Conservation (phyloP, 768 basidiomycete genomes). For the Boletus rubroflammeus region DNA sequence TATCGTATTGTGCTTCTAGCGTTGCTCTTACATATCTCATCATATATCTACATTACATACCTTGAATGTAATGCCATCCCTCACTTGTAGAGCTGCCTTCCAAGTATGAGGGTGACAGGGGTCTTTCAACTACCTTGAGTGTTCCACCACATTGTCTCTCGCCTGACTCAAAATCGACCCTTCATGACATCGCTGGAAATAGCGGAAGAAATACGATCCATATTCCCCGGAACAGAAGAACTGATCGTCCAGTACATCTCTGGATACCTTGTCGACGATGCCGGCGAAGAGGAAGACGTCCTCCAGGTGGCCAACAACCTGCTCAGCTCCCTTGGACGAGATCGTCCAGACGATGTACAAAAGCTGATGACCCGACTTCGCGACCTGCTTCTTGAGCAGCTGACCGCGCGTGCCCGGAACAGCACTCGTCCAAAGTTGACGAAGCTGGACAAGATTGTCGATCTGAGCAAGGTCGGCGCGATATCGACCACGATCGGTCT, state of each 20-base stretch:
- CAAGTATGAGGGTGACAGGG: background rate
- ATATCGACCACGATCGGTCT: conserved; percentile 80
- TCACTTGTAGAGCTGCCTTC: background rate
- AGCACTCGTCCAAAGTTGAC: conserved; percentile 62
- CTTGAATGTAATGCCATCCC: conserved; percentile 10
- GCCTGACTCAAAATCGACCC: background rate
- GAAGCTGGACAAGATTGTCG: conserved; percentile 83
- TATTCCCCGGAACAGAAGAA: conserved; percentile 77
- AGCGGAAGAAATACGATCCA: conserved; percentile 70
- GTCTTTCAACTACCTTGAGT: background rate
- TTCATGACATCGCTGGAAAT: conserved; percentile 70
- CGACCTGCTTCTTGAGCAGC: conserved; percentile 61
- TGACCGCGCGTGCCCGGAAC: conserved; percentile 54
- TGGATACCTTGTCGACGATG: conserved; percentile 87
- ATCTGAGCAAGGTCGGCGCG: conserved; percentile 75
- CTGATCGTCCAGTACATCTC: conserved; percentile 81
- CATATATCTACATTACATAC: conserved; percentile 20
- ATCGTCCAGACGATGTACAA: conserved; percentile 53
- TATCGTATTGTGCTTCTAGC: conserved; percentile 28
- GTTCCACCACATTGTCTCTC: background rate
- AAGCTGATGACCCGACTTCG: conserved; percentile 64
- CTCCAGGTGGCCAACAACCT: conserved; percentile 72
- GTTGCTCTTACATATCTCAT: conserved; percentile 8
- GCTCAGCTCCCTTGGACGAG: conserved; percentile 72
- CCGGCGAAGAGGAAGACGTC: conserved; percentile 84